phyloP scores from a whole-genome alignment of 495 filamentous ascomycete species.

The Xylaria intraflava region DNA sequence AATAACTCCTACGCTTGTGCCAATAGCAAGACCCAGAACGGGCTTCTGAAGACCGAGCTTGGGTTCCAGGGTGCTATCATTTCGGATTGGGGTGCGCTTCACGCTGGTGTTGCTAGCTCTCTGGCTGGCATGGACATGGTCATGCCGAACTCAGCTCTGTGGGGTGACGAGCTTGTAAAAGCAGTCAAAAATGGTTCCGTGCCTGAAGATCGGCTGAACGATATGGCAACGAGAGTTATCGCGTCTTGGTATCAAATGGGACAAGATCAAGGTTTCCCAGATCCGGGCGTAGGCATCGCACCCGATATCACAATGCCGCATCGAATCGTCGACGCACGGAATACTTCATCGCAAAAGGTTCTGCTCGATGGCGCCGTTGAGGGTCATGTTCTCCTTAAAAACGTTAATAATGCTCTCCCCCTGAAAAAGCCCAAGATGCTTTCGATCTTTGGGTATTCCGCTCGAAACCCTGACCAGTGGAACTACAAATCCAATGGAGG shows the following conservation, averaged over 20 bases:
- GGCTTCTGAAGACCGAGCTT: constrained; percentile 58
- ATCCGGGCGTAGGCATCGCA: constrained; percentile 24
- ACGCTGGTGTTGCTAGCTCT: constrained; percentile 36
- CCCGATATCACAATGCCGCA: constrained; percentile 45
- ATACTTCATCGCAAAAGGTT: constrained; percentile 19
- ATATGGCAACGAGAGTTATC: constrained; percentile 38
- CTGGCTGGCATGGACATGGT: constrained; percentile 47
- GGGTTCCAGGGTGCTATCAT: constrained; percentile 55
- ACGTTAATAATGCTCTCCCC: constrained; percentile 39
- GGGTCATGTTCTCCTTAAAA: constrained; percentile 47
- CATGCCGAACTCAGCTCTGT: constrained; percentile 40
- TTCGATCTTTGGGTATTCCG: constrained; percentile 28
- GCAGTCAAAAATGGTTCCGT: constrained; percentile 34
- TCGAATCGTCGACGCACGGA: constrained; percentile 30
- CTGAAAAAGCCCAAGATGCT: constrained; percentile 29
- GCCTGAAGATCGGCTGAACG: constrained; percentile 31
- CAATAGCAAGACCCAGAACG: constrained; percentile 56
- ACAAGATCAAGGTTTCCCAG: constrained; percentile 33
- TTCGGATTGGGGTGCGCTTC: constrained; percentile 49
- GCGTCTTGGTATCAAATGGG: constrained; percentile 40
- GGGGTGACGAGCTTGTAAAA: constrained; percentile 19
- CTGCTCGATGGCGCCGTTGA: constrained; percentile 25
- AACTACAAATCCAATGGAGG: constrained; percentile 3
- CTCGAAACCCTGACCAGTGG: constrained; percentile 10
- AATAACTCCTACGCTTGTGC: constrained; percentile 61